A percentile compares a stretch with the other conserved stretches of the same genome.
Conservation (phyloP, 2,329 filamentous ascomycete species). For the Aspergillus awamori region DNA sequence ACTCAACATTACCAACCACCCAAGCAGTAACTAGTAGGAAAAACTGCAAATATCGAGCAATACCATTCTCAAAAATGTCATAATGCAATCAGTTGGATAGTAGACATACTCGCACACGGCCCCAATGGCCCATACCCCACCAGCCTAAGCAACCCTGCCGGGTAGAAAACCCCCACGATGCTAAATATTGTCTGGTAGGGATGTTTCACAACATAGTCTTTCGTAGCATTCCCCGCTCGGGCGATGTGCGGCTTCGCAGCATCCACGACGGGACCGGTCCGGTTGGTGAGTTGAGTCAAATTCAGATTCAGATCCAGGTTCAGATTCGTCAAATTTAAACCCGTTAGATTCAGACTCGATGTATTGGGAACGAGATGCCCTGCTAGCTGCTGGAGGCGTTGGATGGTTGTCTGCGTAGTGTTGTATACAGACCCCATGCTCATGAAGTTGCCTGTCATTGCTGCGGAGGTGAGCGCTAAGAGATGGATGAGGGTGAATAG, state of each 20-base stretch:
- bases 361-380: neutral
- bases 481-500: neutral
- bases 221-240: neutral
- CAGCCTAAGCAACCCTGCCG: neutral
- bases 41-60: no score
- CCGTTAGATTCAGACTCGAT: neutral
- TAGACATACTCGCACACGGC: neutral
- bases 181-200: neutral
- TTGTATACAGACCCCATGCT: neutral
- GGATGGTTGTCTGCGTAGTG: neutral
- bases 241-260: neutral
- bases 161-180: neutral
- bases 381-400: neutral
- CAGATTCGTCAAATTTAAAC: neutral
- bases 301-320: neutral
- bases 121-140: neutral
- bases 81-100: neutral
- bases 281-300: neutral
- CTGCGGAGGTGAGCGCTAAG: neutral
- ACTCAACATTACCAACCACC: no score
- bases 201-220: neutral
- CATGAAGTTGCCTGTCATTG: neutral
- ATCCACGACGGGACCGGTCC: neutral
- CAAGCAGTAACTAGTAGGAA: no score
- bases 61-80: neutral